Evolutionary conservation across 2,329 filamentous ascomycete genomes (phyloP), one percentile per base, ranked within the genome.

Genomic region (Helicocarpus griseus): DNA sequence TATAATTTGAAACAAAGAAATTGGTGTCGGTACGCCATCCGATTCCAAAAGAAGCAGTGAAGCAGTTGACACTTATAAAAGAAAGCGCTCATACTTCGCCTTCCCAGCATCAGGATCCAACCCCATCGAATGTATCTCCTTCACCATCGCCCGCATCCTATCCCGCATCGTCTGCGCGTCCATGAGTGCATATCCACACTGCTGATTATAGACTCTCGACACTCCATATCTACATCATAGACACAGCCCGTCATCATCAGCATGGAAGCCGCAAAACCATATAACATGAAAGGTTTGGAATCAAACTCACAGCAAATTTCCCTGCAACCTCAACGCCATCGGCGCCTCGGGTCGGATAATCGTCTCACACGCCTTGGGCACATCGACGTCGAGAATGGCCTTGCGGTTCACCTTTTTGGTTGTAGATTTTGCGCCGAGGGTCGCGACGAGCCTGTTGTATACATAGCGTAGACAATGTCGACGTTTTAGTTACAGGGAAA

Each of bases 261-360:
- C 40, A 28, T 40, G 3, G 48, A 31, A 35, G 24, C 7, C 14
- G 8, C 3, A 22, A 35, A 38, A 11, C 13, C 7, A 13, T n/a
- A 26, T 19, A 13, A 28, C 14, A 4, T 22, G 13, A n/a, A 39
- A 31, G 11, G 21, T 22, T 26, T 35, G 9, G 14, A 28, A 3
- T 22, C 28, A 17, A 24, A 61, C 76, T 64, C 64, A 85, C 80
- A 98, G 80, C 17, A 98, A 76, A 60, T 85, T 96, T 14, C 89
- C 86, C 64, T 97, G 91, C 21, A 98, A 78, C 33, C 93, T 84
- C 57, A 98, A 70, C 4, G 93, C 91, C 71, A 98, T 85, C 2
- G 93, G 93, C 1, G 87, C 88, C 5, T 85, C 87, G 60, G 87
- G 89, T 52, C 87, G 78, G 35, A 87, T 80, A 64, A 98, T 95